Base-by-base conservation (phyloP, 495 filamentous ascomycete species). In the Aspergillus nanangensis region DNA sequence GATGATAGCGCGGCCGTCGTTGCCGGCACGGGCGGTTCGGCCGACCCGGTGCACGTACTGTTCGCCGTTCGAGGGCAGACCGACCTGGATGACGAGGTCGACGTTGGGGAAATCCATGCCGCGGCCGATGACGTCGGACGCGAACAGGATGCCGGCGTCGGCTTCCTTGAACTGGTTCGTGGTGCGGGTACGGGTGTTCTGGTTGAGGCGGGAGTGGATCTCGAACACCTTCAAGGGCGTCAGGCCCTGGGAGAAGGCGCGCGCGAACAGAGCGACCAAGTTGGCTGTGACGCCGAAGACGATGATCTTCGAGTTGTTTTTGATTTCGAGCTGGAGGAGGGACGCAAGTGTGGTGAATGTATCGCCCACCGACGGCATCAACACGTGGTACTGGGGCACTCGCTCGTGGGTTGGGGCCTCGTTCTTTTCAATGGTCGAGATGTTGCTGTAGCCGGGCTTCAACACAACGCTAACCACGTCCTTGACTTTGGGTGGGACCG, bases 51-150 rank as follows among this genome's bases (percentile, higher is more conserved):
- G 91, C 51, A 96, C 87, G 63, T 96, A 96, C 44, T 84, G 77
- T 45, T 96, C 92, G 13, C 80, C 70, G 50, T 77, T 76, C 5
- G 75, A 65, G 3, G 91, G 89, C 11, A 84, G 55, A 38, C 88
- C 87, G 42, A 92, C 62, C 59, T 96, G 91, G 57, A 96, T 81
- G 50, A 96, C 90, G 51, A 95, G 80, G 35, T 90, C 84, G 41
- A 96, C 92, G 52, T 90, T 83, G 43, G 92, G 90, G 71, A 96
- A 96, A 62, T 96, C 92, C 89, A 96, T 92, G 22, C 84, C 84
- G 41, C 84, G 77, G 14, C 83, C 84, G 36, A 88, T 77, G 19
- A 88, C 82, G 58, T 87, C 83, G 13, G 79, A 79, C 25, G 83
- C 83, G 52, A 86, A 77, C 54, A 87, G 61, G 44, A 87, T 71